These are phyloP conservation scores for Allium cepa DNA, from an alignment of 106 monocot genomes.

Conservation along the genomic window DNA sequence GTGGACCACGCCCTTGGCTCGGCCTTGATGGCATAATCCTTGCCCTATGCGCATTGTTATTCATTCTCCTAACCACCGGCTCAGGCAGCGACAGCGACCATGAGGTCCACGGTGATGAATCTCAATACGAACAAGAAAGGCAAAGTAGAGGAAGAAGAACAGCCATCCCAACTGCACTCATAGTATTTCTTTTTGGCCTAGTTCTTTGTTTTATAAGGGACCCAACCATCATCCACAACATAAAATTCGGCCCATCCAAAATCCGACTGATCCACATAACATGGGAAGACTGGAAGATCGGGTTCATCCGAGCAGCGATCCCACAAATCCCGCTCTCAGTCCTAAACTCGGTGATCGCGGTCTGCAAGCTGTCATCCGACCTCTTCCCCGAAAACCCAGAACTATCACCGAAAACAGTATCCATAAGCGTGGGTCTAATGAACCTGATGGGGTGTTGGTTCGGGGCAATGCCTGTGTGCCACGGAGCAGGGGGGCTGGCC, in stretches of 20 bases:
- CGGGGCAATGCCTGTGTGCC: slow-evolving; percentile 94
- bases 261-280: slow-evolving; percentile 25
- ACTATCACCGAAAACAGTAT: slow-evolving; percentile 54
- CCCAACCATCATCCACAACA: slow-evolving; percentile 22
- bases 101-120: not conserved
- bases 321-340: slow-evolving; percentile 68
- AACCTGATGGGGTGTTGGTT: slow-evolving; percentile 96
- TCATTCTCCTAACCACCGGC: slow-evolving; percentile 56
- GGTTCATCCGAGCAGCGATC: slow-evolving; percentile 47
- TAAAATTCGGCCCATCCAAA: slow-evolving; percentile 41
- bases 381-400: slow-evolving; percentile 60
- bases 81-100: slow-evolving; percentile 34
- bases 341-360: slow-evolving; percentile 68
- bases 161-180: slow-evolving; percentile 56
- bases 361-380: slow-evolving; percentile 61
- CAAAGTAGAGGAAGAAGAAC: not conserved
- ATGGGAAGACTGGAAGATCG: slow-evolving; percentile 51
- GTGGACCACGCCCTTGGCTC: slow-evolving; percentile 48
- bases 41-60: slow-evolving; percentile 66
- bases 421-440: slow-evolving; percentile 89
- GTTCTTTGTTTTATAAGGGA: slow-evolving; percentile 33
- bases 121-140: not conserved
- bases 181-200: slow-evolving; percentile 68
- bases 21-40: slow-evolving; percentile 84
- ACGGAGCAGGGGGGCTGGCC: slow-evolving; percentile 93